phyloP scores from a whole-genome alignment of 1,284 basidiomycete genomes.

The Xerocomus amazonicus region DNA sequence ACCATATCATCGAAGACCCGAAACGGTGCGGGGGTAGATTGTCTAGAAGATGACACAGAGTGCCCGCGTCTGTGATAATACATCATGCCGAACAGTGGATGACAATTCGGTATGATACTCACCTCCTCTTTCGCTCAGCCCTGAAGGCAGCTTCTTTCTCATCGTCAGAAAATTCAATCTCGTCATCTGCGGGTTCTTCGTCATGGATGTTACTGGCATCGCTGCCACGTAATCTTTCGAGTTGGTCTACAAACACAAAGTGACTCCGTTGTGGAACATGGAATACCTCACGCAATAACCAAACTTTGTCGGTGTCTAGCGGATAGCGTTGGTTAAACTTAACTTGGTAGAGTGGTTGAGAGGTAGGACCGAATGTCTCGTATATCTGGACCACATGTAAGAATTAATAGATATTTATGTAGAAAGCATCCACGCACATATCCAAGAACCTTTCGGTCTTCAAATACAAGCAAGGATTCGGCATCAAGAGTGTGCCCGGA shows the following conservation, averaged over 20 bases:
- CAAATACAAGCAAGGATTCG: constrained; percentile 84
- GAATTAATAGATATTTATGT: not conserved
- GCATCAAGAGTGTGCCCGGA: constrained; percentile 69
- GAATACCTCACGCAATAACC: constrained; percentile 59
- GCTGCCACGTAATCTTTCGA: constrained; percentile 70
- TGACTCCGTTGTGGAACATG: constrained; percentile 75
- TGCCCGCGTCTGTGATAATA: constrained; percentile 44
- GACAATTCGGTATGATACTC: constrained; percentile 14
- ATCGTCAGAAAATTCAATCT: constrained; percentile 88
- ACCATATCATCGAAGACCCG: constrained; percentile 51
- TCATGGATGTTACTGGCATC: constrained; percentile 92
- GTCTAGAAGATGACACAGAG: constrained; percentile 50
- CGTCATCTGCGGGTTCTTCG: constrained; percentile 82
- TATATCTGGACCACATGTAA: constrained; percentile 53
- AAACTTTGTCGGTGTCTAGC: constrained; percentile 52
- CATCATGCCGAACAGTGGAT: constrained; percentile 7
- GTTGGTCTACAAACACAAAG: constrained; percentile 71
- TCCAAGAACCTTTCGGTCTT: constrained; percentile 79
- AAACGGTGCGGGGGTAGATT: constrained; percentile 51
- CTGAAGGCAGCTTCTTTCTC: constrained; percentile 77
- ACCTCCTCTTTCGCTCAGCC: constrained; percentile 55
- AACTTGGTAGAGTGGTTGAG: constrained; percentile 80
- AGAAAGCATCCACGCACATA: constrained; percentile 51
- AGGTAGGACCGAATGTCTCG: constrained; percentile 89
- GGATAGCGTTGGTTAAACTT: constrained; percentile 60